Evolutionary conservation across 2,329 filamentous ascomycete genomes (phyloP).

Genomic region (Pleoardoris graminearum): DNA sequence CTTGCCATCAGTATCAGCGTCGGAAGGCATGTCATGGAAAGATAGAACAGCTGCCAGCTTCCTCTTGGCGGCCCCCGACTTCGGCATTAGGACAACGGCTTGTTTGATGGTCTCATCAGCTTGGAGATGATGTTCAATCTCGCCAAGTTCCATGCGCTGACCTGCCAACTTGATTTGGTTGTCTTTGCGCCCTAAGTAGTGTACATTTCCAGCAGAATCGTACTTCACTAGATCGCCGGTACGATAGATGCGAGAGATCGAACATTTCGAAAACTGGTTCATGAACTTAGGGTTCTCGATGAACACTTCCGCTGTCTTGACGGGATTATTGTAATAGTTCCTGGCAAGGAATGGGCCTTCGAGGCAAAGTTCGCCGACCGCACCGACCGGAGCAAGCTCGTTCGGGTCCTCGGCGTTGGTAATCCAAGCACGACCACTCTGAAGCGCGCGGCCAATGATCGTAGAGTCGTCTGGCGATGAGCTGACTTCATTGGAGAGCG

Average conservation of each 20-base stretch:
- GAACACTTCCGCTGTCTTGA: constrained; percentile 32
- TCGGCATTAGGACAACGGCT: constrained; percentile 50
- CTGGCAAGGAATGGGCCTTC: constrained; percentile 37
- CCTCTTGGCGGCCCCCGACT: constrained; percentile 46
- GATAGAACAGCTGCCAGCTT: constrained; percentile 52
- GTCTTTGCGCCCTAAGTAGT: constrained; percentile 38
- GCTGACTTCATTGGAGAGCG: constrained; percentile 31
- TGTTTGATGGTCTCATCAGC: constrained; percentile 39
- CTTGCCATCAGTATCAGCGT: constrained; percentile 20
- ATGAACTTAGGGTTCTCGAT: constrained; percentile 30
- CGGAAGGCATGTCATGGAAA: constrained; percentile 28
- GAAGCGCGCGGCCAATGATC: constrained; percentile 30
- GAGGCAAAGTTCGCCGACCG: constrained; percentile 36
- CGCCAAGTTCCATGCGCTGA: constrained; percentile 41
- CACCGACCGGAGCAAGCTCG: constrained; percentile 35
- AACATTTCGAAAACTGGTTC: constrained; percentile 15
- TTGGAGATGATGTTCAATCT: constrained; percentile 38
- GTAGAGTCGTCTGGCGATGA: constrained; percentile 23
- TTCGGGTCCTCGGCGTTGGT: constrained; percentile 30
- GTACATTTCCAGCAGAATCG: constrained; percentile 30
- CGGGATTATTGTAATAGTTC: constrained; percentile 35
- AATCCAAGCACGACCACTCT: constrained; percentile 34
- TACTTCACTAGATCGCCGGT: constrained; percentile 42
- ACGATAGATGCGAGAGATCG: constrained; percentile 30
- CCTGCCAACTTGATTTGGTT: constrained; percentile 43